Base-by-base conservation (phyloP, 768 basidiomycete species). In the Tricholoma flavovirens region DNA sequence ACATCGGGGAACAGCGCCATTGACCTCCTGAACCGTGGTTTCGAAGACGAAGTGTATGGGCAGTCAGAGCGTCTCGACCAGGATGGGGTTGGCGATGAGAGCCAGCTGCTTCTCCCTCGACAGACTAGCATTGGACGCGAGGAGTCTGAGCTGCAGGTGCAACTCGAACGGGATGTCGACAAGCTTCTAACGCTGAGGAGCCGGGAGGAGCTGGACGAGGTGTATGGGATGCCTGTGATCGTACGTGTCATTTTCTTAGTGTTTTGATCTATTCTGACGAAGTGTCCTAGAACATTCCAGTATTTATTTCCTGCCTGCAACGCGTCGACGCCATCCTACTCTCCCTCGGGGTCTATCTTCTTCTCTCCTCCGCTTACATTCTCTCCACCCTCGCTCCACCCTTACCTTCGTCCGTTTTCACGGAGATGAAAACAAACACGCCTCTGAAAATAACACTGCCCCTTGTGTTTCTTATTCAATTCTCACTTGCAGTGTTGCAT, bases 201-300 rank as follows among this genome's bases (percentile, higher is more conserved):
- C 17, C 74, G 90, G 40, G 85, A 88, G 64, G 91, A 93, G 56
- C 69, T 93, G 36, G 90, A 92, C 65, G 82, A 83, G 49, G 77
- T 90, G 5, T 92, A 90, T 63, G 90, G 90, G 1, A 69, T 88
- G n/a, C 87, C 91, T 2, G 76, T 87, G 36, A 83, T 93, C 46
- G 88, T 90, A 68, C 60, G 86, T 83, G 10, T n/a, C 19, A 40
- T 52, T 21, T 26, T 51, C 42, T 55, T 50, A 30, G 36, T 46
- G 49, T 43, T 29, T 36, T 53, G n/a, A 58, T 42, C n/a, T 19
- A 49, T 62, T 59, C 29, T 33, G 15, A 56, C 43, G 17, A 15
- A 7, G 33, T 35, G 29, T 55, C 36, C 19, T 63, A 89, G 88
- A 77, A 77, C 59, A 88, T 93, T 29, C 90, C 90, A 0, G 83